Conservation (phyloP, 1,284 basidiomycete genomes). For the Stygiomarasmius scandens region DNA sequence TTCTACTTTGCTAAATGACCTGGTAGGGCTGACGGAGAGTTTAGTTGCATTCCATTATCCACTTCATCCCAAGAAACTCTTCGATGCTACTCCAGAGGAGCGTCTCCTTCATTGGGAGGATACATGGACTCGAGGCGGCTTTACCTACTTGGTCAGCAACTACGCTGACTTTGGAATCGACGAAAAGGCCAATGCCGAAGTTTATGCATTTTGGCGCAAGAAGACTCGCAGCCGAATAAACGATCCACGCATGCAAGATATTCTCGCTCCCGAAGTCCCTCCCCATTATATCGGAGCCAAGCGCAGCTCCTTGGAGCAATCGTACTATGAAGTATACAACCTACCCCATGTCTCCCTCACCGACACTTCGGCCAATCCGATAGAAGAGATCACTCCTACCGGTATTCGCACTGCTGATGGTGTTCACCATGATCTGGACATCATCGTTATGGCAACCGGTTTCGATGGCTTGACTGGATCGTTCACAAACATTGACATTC, state of each 20-base stretch:
- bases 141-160: slow-evolving; percentile 18
- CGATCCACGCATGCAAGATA: slow-evolving; percentile 24
- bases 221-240: slow-evolving; percentile 23
- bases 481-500: slow-evolving; percentile 27
- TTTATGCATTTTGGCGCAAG: slow-evolving; percentile 27
- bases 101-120: slow-evolving; percentile 22
- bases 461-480: slow-evolving; percentile 29
- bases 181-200: slow-evolving; percentile 21
- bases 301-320: slow-evolving; percentile 23
- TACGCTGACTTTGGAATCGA: slow-evolving; percentile 19
- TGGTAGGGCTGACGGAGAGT: neutral
- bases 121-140: slow-evolving; percentile 23
- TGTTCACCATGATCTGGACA: slow-evolving; percentile 25
- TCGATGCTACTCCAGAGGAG: slow-evolving; percentile 22
- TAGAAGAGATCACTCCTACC: slow-evolving; percentile 22
- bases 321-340: slow-evolving; percentile 29
- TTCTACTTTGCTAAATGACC: too few relatives aligned
- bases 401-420: slow-evolving; percentile 25
- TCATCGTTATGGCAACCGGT: slow-evolving; percentile 27
- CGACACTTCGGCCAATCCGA: slow-evolving; percentile 24
- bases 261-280: slow-evolving; percentile 25
- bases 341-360: slow-evolving; percentile 27
- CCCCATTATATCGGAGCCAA: slow-evolving; percentile 25
- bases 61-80: slow-evolving; percentile 8
- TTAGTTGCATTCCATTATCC: slow-evolving; percentile 4